These are phyloP conservation scores for Gnomoniopsis smithogilvyi DNA, from an alignment of 2,329 filamentous ascomycete species.

Conservation along the genomic window DNA sequence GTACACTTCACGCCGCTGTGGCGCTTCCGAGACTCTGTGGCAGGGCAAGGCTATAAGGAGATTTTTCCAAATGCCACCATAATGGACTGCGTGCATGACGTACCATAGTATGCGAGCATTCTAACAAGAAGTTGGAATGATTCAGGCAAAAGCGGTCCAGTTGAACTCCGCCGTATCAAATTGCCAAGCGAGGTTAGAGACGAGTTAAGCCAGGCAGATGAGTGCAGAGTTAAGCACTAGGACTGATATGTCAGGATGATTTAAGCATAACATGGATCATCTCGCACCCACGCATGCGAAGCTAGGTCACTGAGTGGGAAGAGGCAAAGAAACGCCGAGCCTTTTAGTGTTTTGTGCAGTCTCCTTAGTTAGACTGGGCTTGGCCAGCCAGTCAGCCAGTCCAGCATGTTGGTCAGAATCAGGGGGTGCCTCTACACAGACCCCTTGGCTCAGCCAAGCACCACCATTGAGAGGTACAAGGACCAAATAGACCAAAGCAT, in stretches of 20 bases:
- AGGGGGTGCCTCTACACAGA: background rate
- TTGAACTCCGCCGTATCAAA: no score
- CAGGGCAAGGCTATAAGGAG: no score
- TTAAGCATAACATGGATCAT: background rate
- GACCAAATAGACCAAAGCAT: constrained; percentile 14
- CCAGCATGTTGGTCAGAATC: background rate
- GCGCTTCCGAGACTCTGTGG: no score
- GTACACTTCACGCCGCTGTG: no score
- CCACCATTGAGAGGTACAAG: background rate
- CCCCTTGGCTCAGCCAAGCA: constrained; percentile 1
- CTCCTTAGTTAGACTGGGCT: background rate
- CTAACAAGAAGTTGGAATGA: no score
- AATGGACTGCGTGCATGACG: no score
- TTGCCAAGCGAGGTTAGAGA: background rate
- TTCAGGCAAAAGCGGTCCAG: no score
- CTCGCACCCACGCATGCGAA: background rate
- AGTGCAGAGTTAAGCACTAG: no score
- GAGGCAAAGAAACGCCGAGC: background rate
- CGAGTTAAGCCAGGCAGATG: background rate
- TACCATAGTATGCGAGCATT: no score
- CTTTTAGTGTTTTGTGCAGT: background rate
- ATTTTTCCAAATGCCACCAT: no score
- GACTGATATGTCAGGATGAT: background rate
- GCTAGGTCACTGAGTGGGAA: background rate
- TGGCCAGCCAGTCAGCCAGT: background rate